A percentile compares a stretch with the other conserved stretches of the same genome.
These are phyloP conservation scores for Pouteria glomerata DNA, from an alignment of 148 eudicot species.

Conservation along the genomic window DNA sequence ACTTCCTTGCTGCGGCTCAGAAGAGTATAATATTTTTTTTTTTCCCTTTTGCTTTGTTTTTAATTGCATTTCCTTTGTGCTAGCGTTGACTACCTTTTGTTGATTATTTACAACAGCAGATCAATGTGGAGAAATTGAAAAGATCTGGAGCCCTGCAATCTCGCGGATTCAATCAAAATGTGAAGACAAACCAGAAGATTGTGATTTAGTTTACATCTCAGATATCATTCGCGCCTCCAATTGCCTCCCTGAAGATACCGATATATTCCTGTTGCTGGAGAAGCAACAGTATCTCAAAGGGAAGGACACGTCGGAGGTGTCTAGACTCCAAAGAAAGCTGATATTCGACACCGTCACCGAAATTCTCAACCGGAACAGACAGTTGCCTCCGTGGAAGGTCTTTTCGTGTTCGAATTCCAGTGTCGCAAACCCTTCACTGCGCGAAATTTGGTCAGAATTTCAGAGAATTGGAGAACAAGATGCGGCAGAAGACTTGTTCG, in stretches of 20 bases:
- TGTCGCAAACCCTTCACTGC: conserved; percentile 15
- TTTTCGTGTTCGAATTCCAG: not conserved
- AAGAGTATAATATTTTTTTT: too few species aligned
- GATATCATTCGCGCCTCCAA: conserved; percentile 63
- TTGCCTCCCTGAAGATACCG: conserved; percentile 49
- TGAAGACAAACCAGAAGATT: conserved; percentile 39
- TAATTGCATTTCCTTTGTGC: too few species aligned
- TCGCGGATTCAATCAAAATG: conserved; percentile 28
- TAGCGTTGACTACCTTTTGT: too few species aligned
- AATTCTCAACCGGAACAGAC: conserved; percentile 48
- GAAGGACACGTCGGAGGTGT: conserved; percentile 44
- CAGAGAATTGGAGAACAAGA: conserved; percentile 43
- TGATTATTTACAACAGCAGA: conserved; percentile 20
- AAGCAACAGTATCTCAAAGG: conserved; percentile 57
- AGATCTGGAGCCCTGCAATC: conserved; percentile 58
- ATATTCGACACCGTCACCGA: conserved; percentile 37
- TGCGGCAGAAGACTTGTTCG: conserved; percentile 51
- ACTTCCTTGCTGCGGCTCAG: too few species aligned
- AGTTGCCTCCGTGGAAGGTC: conserved; percentile 70
- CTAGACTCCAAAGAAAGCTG: conserved; percentile 56
- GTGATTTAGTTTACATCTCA: conserved; percentile 59
- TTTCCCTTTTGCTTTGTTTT: too few species aligned
- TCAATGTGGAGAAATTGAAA: conserved; percentile 51
- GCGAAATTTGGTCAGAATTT: conserved; percentile 59
- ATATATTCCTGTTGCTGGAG: conserved; percentile 57